Evolutionary conservation across 2,329 filamentous ascomycete species (phyloP).

Genomic region (Neocucurbitaria cava): DNA sequence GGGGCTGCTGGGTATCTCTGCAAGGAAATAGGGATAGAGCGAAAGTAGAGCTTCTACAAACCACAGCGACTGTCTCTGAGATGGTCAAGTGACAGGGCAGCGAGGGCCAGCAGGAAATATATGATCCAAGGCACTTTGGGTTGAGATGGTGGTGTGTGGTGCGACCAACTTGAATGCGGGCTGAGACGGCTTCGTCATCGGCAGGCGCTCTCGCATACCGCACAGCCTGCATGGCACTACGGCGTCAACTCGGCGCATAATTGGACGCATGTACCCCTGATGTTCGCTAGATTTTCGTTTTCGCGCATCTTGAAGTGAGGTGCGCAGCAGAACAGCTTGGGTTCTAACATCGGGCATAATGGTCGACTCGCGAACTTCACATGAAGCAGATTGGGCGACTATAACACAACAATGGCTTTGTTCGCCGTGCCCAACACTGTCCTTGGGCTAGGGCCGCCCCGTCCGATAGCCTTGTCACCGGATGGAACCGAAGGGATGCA

Average conservation of each 20-base stretch:
- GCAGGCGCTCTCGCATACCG: slow-evolving; percentile 18
- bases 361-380: background rate
- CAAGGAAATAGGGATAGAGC: slow-evolving; percentile 2
- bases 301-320: slow-evolving; percentile 5
- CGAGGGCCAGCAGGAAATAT: slow-evolving; percentile 18
- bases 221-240: slow-evolving; percentile 13
- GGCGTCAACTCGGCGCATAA: slow-evolving; percentile 16
- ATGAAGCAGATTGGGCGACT: background rate
- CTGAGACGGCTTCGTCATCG: slow-evolving; percentile 37
- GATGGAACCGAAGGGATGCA: slow-evolving; percentile 21
- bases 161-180: slow-evolving; percentile 32
- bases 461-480: slow-evolving; percentile 18
- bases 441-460: slow-evolving; percentile 25
- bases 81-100: slow-evolving; percentile 5
- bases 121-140: slow-evolving; percentile 14
- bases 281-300: slow-evolving; percentile 13
- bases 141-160: slow-evolving; percentile 20
- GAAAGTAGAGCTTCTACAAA: background rate
- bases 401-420: background rate
- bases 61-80: slow-evolving; percentile 2
- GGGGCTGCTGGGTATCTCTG: slow-evolving; percentile 23
- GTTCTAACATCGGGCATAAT: slow-evolving; percentile 23
- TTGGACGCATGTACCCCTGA: slow-evolving; percentile 14
- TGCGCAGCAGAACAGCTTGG: slow-evolving; percentile 14
- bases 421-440: slow-evolving; percentile 6